Base-by-base conservation (phyloP, 2,329 filamentous ascomycete species). In the Botrytis byssoidea region DNA sequence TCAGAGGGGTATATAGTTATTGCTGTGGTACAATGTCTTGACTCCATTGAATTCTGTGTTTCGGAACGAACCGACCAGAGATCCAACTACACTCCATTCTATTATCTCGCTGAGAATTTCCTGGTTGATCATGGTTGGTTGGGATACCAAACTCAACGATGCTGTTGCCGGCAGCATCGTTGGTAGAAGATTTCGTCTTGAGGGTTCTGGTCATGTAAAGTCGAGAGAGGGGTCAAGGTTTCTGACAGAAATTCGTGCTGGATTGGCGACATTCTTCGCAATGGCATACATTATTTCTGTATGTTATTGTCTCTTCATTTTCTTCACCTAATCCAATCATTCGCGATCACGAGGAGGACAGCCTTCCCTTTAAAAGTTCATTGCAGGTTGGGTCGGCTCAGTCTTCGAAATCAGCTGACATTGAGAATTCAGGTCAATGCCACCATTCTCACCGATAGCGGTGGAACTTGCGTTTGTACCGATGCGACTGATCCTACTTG, bases 171-270 rank as follows among this genome's bases (percentile, higher is more conserved):
- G 83, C 75, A 91, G 90, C 80, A 82, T 86, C 55, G 86, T 94
- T 74, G 93, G 93, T 75, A 85, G 86, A 77, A 93, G 90, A 85
- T 97, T 97, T 84, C 89, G 90, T 77, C 89, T 97, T 59, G 93
- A 97, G 75, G 92, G 92, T 77, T 94, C 89, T 61, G 93, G 93
- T 79, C 92, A 95, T 88, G 92, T 69, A 60, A 74, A 72, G 63
- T 77, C 82, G 74, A 81, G 76, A 72, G 77, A 93, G 80, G 91
- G 91, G 35, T 91, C 92, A 55, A 87, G 87, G 78, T 97, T 97
- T 85, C 89, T 93, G 79, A 97, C 93, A 65, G 94, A 97, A 83
- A 85, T 97, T 73, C 91, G 94, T 75, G 94, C 92, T 74, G 94
- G 94, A 65, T 83, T 97, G 59, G 93, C 93, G 40, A 94, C 92